Percentiles rank a stretch among this genome's conserved stretches.
Evolutionary conservation across 768 basidiomycete genomes (phyloP).

Genomic region (Leccinum rimulosum): DNA sequence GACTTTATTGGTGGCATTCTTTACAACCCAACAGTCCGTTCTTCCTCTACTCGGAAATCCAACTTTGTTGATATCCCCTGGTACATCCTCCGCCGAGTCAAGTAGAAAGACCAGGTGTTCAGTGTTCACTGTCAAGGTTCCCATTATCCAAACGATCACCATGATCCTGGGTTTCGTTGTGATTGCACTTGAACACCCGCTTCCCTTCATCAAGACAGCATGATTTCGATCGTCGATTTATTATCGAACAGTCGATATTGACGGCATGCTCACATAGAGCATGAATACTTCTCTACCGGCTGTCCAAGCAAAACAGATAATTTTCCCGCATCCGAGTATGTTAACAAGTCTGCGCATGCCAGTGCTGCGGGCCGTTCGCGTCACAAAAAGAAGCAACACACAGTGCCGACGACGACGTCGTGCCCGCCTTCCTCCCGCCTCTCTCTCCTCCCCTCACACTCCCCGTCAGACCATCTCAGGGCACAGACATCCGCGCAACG

Average conservation of each 20-base stretch:
- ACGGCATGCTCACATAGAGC: no score
- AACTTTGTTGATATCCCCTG: constrained; percentile 23
- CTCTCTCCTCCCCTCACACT: constrained; percentile 14
- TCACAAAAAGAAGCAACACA: no score
- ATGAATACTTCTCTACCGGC: no score
- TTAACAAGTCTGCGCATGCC: no score
- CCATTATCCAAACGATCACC: constrained; percentile 68
- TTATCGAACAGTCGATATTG: no score
- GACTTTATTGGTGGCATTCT: constrained; percentile 51
- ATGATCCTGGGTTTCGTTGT: constrained; percentile 60
- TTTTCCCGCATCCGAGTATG: no score
- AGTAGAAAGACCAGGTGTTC: constrained; percentile 49
- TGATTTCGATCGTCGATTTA: no score
- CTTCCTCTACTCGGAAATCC: not conserved
- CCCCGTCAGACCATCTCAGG: constrained; percentile 27
- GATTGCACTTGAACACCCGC: constrained; percentile 69
- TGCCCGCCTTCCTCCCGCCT: not conserved
- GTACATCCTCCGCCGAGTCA: constrained; percentile 24
- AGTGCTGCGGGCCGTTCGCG: no score
- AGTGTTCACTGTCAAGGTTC: constrained; percentile 69
- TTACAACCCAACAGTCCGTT: constrained; percentile 50
- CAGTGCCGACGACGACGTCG: no score
- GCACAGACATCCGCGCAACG: constrained; percentile 29
- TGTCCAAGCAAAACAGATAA: no score
- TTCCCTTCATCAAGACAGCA: constrained; percentile 48